Base-by-base conservation (phyloP, 164 flowering plant genomes). In the Euptelea pleiosperma region DNA sequence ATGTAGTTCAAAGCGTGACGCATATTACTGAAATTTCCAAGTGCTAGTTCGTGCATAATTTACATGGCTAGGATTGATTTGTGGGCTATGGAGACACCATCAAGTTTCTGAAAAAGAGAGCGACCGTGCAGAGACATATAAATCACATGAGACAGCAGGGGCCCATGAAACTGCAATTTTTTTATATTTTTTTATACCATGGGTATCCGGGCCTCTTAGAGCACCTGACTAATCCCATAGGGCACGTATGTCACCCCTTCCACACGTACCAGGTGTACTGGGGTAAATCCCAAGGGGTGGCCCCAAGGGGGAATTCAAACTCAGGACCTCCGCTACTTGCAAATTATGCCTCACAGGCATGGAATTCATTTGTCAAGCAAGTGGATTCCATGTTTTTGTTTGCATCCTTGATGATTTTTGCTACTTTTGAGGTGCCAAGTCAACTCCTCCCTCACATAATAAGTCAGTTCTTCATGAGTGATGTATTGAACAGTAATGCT, bases 51-150 rank as follows among this genome's bases (percentile, higher is more conserved):
- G 31, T 83, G 90, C 72, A 47, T 86, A 25, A 55, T 93, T 51
- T 90, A 77, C 73, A 72, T 93, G 87, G 97, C 99, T 24, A 81
- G 94, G 67, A 75, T 93, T 65, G 99, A 93, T 73, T 72, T 90
- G 47, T 93, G 99, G 99, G 96, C 97, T 53, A 31, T 83, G 35
- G 82, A 84, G 70, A 55, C 72, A 44, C 55, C 36, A 42, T 46
- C 63, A 70, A 58, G 65, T 57, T 40, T 43, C 55, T 48, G 75
- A 66, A 53, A 55, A 61, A 47, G 73, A 71, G 58, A 39, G 43
- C 55, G 72, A 68, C 12, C 18, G 49, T 64, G 25, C 15, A 33
- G 52, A 46, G 52, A 34, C 18, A 21, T 57, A 36, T 31, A 55
- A 67, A 21, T 45, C 70, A 15, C 56, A 31, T 21, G 73, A 64